A percentile compares a stretch with the other conserved stretches of the same genome.
Evolutionary conservation across 1,284 basidiomycete species (phyloP).

Genomic region (Sanghuangporus sanghuang): DNA sequence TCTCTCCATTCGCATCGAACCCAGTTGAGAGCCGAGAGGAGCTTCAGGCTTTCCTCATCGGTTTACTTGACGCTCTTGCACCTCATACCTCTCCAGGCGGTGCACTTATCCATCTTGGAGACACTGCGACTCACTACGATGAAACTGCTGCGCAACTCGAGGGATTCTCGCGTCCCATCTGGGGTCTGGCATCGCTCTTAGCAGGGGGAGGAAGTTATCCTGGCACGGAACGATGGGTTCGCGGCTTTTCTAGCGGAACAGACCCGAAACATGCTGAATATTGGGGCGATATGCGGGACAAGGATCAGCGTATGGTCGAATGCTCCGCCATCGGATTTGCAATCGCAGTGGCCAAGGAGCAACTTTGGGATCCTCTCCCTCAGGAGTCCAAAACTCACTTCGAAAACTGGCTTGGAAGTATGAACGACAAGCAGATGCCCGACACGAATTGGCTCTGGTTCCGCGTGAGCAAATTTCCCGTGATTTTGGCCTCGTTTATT

Average conservation of each 20-base stretch:
- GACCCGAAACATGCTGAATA: slow-evolving; percentile 62
- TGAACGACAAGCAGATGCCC: slow-evolving; percentile 72
- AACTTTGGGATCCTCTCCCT: slow-evolving; percentile 59
- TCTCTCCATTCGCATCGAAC: slow-evolving; percentile 48
- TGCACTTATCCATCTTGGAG: slow-evolving; percentile 62
- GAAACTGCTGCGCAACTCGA: slow-evolving; percentile 70
- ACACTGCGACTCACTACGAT: slow-evolving; percentile 75
- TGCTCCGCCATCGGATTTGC: slow-evolving; percentile 75
- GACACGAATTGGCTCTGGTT: slow-evolving; percentile 84
- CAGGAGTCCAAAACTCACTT: slow-evolving; percentile 51
- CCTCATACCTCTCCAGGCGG: slow-evolving; percentile 69
- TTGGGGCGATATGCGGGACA: slow-evolving; percentile 71
- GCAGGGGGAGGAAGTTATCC: slow-evolving; percentile 56
- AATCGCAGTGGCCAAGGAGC: slow-evolving; percentile 58
- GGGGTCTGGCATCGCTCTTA: slow-evolving; percentile 66
- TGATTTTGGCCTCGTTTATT: neutral
- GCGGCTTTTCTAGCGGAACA: slow-evolving; percentile 62
- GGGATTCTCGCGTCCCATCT: slow-evolving; percentile 71
- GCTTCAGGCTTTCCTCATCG: slow-evolving; percentile 48
- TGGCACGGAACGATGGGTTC: slow-evolving; percentile 55
- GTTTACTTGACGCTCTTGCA: slow-evolving; percentile 61
- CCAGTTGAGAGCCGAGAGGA: slow-evolving; percentile 55
- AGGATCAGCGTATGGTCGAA: slow-evolving; percentile 80
- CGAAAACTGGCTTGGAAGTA: slow-evolving; percentile 64
- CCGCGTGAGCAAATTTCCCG: slow-evolving; percentile 38